Base-by-base conservation (phyloP, 345 rosid species). In the Acer campestre region DNA sequence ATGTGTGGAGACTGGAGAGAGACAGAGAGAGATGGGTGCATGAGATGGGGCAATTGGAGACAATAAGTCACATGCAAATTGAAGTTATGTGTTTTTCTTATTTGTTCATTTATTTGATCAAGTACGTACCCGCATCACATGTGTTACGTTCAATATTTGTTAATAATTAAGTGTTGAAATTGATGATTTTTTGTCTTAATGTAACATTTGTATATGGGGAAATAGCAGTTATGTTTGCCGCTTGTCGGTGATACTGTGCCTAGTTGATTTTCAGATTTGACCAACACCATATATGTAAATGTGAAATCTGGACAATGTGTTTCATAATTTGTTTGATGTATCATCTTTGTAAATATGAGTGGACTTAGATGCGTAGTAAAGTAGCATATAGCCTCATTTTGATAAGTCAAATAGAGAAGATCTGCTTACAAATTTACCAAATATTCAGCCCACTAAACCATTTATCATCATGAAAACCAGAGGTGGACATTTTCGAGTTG, bases 51-150 rank as follows among this genome's bases (percentile, higher is more conserved):
- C 29, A 46, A 46, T 16, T 61, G 58, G 55, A 29, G 82, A 67
- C 80, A 51, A 44, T 16, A 27, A 51, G 67, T 78, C 80, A 75
- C 84, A 65, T 80, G 76, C 25, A 68, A 70, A 72, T 78, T 73
- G 77, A 73, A 79, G n/a, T 22, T 2, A 12, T 61, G 64, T 58
- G 68, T 4, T 35, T 35, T 35, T 35, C 38, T 35, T 35, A 35
- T 35, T 35, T 35, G 38, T 35, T 35, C 23, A 6, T 10, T 51
- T 17, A 29, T n/a, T 49, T 42, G 70, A 16, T 64, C 9, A 13
- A 23, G 72, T 27, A 69, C 22, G 38, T 35, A 4, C 38, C 38
- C 6, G 0, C 38, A 35, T 13, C 61, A 23, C 61, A 25, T 48
- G 3, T n/a, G 3, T n/a, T 20, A 20, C 17, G 13, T 38, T n/a